phyloP scores from a whole-genome alignment of 345 rosid genomes.

The Sonneratia alba region DNA sequence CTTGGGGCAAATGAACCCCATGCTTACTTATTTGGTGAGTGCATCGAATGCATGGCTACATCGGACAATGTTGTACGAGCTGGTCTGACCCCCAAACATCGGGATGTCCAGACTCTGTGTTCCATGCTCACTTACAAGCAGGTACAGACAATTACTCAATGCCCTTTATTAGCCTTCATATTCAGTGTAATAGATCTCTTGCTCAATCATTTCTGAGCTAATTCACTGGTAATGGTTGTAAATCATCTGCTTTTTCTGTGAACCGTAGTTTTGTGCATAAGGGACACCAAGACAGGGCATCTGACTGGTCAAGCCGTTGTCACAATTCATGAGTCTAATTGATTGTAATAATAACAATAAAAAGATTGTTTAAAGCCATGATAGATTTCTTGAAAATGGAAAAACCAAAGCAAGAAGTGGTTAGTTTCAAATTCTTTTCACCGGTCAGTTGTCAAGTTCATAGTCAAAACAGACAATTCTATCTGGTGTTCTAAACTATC shows the following conservation, averaged over 20 bases:
- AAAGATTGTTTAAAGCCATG: background rate
- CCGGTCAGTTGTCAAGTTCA: background rate
- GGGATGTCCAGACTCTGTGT: conserved; percentile 77
- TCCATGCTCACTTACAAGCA: conserved; percentile 95
- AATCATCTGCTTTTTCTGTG: background rate
- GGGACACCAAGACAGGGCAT: background rate
- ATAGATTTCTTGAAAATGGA: background rate
- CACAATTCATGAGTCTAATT: background rate
- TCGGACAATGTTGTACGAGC: conserved; percentile 99
- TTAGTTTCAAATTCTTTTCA: background rate
- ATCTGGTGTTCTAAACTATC: background rate
- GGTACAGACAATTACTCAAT: conserved; percentile 22
- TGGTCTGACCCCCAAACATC: conserved; percentile 89
- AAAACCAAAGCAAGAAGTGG: background rate
- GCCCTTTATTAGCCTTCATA: background rate
- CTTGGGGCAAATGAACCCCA: conserved; percentile 96
- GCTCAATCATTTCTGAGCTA: background rate
- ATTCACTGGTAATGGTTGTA: background rate
- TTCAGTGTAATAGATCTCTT: background rate
- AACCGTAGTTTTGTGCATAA: background rate
- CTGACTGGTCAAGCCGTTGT: background rate
- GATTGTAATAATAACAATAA: background rate
- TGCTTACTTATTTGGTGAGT: conserved; percentile 82
- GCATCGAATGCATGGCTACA: conserved; percentile 96
- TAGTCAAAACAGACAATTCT: background rate